Evolutionary conservation across 768 basidiomycete species (phyloP).

Genomic region (Mycena floridula): DNA sequence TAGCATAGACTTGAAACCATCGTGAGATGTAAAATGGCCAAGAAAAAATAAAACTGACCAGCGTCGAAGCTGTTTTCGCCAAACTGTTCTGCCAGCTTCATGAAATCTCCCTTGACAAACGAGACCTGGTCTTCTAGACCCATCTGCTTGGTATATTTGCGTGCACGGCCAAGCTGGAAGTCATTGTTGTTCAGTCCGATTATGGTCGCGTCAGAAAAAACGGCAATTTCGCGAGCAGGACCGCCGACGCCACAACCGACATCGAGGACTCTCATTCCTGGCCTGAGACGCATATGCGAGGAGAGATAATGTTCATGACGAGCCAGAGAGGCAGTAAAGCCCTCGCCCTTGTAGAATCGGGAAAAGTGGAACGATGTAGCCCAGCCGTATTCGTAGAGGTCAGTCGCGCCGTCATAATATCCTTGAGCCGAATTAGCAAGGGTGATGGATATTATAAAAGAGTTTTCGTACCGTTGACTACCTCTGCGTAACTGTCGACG

Average conservation of each 20-base stretch:
- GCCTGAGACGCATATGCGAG: constrained; percentile 72
- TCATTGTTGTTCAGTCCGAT: constrained; percentile 94
- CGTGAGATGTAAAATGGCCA: not conserved
- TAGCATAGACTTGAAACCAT: constrained; percentile 73
- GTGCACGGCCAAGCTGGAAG: constrained; percentile 87
- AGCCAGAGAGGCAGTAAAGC: constrained; percentile 48
- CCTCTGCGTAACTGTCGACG: constrained; percentile 80
- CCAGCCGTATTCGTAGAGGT: constrained; percentile 95
- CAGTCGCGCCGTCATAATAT: constrained; percentile 95
- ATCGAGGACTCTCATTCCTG: constrained; percentile 95
- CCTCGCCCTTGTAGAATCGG: constrained; percentile 68
- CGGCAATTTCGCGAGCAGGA: constrained; percentile 91
- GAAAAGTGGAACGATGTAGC: constrained; percentile 85
- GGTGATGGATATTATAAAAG: constrained; percentile 1
- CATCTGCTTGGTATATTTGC: constrained; percentile 70
- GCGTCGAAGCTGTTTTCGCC: constrained; percentile 94
- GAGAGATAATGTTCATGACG: constrained; percentile 98
- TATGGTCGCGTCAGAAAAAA: constrained; percentile 80
- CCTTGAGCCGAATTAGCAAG: constrained; percentile 35
- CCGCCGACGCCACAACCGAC: constrained; percentile 99
- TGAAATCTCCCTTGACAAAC: constrained; percentile 93
- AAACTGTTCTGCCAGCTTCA: constrained; percentile 89
- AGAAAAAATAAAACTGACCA: constrained; percentile 39
- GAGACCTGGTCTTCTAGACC: constrained; percentile 72
- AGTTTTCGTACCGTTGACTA: constrained; percentile 73